Evolutionary conservation across 768 basidiomycete genomes (phyloP), one percentile per base, ranked within the genome.

Genomic region (Phaeotremella fagi): DNA sequence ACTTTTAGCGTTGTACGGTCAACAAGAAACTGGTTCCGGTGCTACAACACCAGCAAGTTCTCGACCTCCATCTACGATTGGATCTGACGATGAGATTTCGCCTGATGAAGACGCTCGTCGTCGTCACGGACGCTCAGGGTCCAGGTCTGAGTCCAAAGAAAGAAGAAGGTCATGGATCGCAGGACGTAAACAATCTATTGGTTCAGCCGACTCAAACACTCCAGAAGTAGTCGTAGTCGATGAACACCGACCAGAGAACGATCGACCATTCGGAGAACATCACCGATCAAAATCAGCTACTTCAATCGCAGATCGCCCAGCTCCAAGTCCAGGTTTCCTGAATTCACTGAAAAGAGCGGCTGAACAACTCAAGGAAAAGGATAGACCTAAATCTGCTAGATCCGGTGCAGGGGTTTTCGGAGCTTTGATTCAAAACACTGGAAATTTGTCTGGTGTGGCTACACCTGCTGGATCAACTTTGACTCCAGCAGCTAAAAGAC

Each of bases 361-460:
- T 48, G 52, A 59, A 27, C 58, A 65, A 37, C 12, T 55, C 22
- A 70, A 73, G 28, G 43, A 63, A 16, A 44, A 61, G 3, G 42
- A 65, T 15, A 44, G 77, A 3, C 76, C 76, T 0, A 67, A 74
- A 22, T 74, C 78, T 42, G 78, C 80, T 14, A 75, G 79, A 54
- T 82, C 75, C 59, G 78, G 78, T 20, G 85, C 78, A 0, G 84
- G 85, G 4, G 85, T 85, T 1, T 79, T 85, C 54, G 86, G 85
- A 0, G 80, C 85, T 3, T 79, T 90, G 29, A 82, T 90, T 20
- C 81, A 84, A 5, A 82, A 83, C 52, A 83, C 86, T 0, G 83
- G 82, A 2, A 82, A 83, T 44, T 73, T 89, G 6, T 76, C 80
- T 1, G 86, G 85, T 16, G 80, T 80, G 81, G 68, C 68, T 43